Evolutionary conservation across 345 rosid genomes (phyloP).

Genomic region (Melaleuca quinquenervia): DNA sequence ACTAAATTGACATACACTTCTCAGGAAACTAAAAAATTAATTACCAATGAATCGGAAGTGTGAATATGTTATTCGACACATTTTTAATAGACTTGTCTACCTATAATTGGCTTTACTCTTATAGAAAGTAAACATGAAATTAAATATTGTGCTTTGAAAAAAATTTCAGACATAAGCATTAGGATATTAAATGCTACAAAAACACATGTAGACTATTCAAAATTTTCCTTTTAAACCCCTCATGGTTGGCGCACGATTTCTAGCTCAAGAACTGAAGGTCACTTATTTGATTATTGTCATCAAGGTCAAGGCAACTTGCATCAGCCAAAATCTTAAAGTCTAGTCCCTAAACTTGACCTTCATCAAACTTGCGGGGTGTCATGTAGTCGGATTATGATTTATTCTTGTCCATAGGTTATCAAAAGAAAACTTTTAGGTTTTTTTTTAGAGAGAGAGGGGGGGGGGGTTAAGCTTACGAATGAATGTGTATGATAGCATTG

Average conservation of each 20-base stretch:
- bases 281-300: background rate
- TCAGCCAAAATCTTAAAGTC: background rate
- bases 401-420: too few species aligned
- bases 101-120: background rate
- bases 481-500: background rate
- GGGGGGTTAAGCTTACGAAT: background rate
- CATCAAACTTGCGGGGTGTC: background rate
- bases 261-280: background rate
- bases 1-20: background rate
- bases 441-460: too few species aligned
- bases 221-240: background rate
- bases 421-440: too few species aligned
- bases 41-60: background rate
- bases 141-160: background rate
- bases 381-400: background rate
- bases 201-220: background rate
- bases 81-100: background rate
- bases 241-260: background rate
- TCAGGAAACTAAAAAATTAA: background rate
- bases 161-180: background rate
- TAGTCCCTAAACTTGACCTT: background rate
- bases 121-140: background rate
- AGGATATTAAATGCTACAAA: background rate
- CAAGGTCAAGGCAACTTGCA: background rate
- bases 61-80: background rate